Conservation (phyloP, 441 rosid genomes). For the Melastoma candidum region DNA sequence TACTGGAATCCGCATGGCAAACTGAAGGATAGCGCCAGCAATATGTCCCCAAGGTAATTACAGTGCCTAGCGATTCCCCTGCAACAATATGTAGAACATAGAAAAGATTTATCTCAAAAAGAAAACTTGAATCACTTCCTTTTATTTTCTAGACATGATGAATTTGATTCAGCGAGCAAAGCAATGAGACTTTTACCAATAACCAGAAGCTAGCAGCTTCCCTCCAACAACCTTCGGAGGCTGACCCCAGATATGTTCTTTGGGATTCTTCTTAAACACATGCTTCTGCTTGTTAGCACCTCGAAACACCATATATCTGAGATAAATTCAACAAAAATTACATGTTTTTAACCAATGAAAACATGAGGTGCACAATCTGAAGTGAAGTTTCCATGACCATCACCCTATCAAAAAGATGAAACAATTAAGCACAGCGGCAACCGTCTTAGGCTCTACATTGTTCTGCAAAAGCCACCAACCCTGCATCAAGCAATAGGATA, state of each 20-base stretch:
- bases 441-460: conserved; percentile 52
- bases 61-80: conserved; percentile 98
- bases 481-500: conserved; percentile 23
- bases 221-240: conserved; percentile 78
- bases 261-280: conserved; percentile 73
- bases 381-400: conserved; percentile 17
- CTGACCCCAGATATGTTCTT: conserved; percentile 71
- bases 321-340: not conserved
- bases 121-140: not conserved
- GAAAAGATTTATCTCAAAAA: not conserved
- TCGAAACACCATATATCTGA: conserved; percentile 72
- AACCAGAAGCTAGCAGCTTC: conserved; percentile 89
- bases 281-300: conserved; percentile 94
- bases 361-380: too few species aligned
- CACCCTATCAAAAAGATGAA: conserved; percentile 68
- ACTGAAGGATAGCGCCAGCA: conserved; percentile 85
- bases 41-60: conserved; percentile 83
- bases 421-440: conserved; percentile 48
- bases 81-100: not conserved
- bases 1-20: conserved; percentile 87
- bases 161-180: not conserved
- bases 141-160: not conserved
- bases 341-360: not conserved
- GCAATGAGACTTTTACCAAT: conserved; percentile 40
- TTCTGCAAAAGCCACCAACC: conserved; percentile 94